A percentile compares a stretch with the other conserved stretches of the same genome.
These are phyloP conservation scores for Phoma sp. DNA, from an alignment of 2,329 filamentous ascomycete genomes.

Conservation along the genomic window DNA sequence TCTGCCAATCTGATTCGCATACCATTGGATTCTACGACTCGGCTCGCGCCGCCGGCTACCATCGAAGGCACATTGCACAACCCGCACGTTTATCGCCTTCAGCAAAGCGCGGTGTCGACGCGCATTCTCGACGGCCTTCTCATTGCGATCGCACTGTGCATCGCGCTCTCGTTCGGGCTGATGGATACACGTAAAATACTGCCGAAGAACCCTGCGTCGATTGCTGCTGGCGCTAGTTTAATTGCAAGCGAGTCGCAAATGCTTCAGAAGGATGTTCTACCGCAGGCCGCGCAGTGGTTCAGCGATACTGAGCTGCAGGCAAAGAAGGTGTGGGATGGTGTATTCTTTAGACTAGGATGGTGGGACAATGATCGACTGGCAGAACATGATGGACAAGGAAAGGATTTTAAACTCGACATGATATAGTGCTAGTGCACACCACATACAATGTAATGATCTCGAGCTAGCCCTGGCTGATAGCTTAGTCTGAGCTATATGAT, in stretches of 20 bases:
- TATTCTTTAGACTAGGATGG: conserved; percentile 1
- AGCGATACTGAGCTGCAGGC: neutral
- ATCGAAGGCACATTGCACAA: neutral
- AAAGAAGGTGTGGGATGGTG: neutral
- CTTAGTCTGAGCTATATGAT: no score
- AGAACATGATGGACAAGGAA: neutral
- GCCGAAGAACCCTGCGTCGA: conserved; percentile 1
- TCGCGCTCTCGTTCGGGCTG: neutral
- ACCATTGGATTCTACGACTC: neutral
- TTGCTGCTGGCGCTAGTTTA: neutral
- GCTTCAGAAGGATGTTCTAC: neutral
- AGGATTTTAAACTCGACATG: neutral
- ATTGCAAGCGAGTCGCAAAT: neutral
- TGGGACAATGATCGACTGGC: neutral
- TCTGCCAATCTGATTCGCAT: conserved; percentile 1
- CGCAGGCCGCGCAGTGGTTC: neutral
- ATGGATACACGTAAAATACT: neutral
- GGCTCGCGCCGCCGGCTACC: neutral
- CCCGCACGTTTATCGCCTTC: neutral
- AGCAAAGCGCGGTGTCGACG: neutral
- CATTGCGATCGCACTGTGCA: neutral
- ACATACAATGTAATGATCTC: no score
- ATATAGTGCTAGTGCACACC: neutral
- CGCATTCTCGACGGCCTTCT: neutral
- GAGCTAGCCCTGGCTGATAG: no score